Base-by-base conservation (phyloP, 495 filamentous ascomycete genomes). In the Penicillium tannophilum region DNA sequence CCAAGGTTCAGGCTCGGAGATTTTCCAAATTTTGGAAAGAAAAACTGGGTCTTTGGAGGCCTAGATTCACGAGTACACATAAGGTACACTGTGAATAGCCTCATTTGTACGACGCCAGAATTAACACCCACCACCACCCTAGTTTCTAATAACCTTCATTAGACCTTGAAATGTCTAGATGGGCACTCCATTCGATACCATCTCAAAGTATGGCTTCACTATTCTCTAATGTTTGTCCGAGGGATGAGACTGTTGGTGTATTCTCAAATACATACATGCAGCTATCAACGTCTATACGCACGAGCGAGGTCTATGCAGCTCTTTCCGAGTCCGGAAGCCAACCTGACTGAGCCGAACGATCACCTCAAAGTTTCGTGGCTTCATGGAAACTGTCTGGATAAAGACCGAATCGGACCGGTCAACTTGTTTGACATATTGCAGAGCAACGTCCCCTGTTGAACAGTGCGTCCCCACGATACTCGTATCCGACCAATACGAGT, bases 301-400 rank as follows among this genome's bases (percentile, higher is more conserved):
- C 20, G 20, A 23, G 20, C 20, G 20, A 23, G 20, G 20, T 23
- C 20, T 23, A 23, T 23, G 20, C 20, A 23, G 20, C 20, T 23
- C 20, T 66, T 4, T 86, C 83, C 7, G 82, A 86, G 49, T 87
- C 71, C 7, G 74, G 65, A 0, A 76, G 81, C 33, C 73, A 70
- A 0, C 89, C 86, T 0, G 76, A 72, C 1, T 70, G 41, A 0
- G 76, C 65, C 1, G 83, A 71, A 0, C 83, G 82, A 60, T 90
- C 86, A 0, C 82, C 89, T 69, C 84, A 93, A 20, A 89, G 19
- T 48, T 84, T 76, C 0, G 82, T 88, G 6, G 82, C 79, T 42
- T 88, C 86, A 70, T 92, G 88, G 71, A 88, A 91, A 0, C 82
- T 88, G 70, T 92, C 88, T 11, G 91, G 76, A 67, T 87, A 90